Base-by-base conservation (phyloP, 257 asterid species). In the Penstemon newberryi region DNA sequence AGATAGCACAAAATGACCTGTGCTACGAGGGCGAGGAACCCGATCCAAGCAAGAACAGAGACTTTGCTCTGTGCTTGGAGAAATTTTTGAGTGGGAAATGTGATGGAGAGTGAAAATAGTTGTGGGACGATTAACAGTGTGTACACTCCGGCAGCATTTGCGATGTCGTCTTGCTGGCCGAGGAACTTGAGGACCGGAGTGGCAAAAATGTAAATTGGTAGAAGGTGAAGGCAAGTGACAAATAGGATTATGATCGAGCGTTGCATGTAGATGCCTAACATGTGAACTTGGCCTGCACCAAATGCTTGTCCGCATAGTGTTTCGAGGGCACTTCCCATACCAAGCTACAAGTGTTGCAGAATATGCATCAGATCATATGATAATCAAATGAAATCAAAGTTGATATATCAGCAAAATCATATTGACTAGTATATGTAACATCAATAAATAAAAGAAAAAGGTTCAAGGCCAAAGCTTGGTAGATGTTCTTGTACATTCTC, bases 61-160 rank as follows among this genome's bases (percentile, higher is more conserved):
- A 83, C 88, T 71, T 83, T 73, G 66, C 85, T 80, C 66, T 83
- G 88, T 12, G 88, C 85, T 61, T 83, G 88, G 63, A 83, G 88
- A 63, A 83, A 83, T 51, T 80, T 83, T 3, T 62, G 70, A 9
- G 88, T 78, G 0, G 88, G 85, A 64, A 83, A 73, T 18, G 47
- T 73, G 6, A 83, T 18, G 8, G 81, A 72, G 11, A 83, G 65
- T 12, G 88, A 75, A 54, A 75, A 83, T 54, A 80, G 8, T 52
- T 83, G 77, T 46, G 88, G 88, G 43, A 83, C 77, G 40, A 68
- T 70, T 3, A 69, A 65, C 62, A 80, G 6, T 44, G 79, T 62
- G 55, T 76, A 83, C 4, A 43, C 56, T 69, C 88, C 88, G 6
- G 88, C 82, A 8, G 75, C 82, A 43, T 58, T 52, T 10, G 88